Evolutionary conservation across 2,329 filamentous ascomycete species (phyloP), one percentile per base, ranked within the genome.

Genomic region (Neurospora sp.): DNA sequence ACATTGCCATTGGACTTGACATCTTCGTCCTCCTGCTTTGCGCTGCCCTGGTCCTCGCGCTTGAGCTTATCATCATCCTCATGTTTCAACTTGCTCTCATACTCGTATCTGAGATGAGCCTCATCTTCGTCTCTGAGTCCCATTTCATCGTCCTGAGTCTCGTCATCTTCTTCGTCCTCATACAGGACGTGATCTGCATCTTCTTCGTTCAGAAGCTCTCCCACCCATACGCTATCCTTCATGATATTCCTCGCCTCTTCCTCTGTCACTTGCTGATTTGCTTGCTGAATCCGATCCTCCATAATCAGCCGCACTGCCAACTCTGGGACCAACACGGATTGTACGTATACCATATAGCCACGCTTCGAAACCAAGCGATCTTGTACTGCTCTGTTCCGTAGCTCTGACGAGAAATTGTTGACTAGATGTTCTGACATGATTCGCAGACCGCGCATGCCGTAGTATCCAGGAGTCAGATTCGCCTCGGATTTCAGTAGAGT

Each of bases 241-340:
- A 95, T 79, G 23, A 94, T 87, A 36, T 80, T 79, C 73, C 82
- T 80, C 19, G 86, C 86, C 70, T 82, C 78, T 8, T 78, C 77
- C 66, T 79, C 78, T 2, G 7, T 28, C 28, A 28, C 28, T 28
- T 28, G 28, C 28, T 28, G 28, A 28, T 28, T 28, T 4, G 28
- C 28, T 33, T 33, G 28, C 28, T 33, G 28, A 33, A 33, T 33
- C 5, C 28, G 28, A 28, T 88, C 87, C 74, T 89, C 85, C 79
- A 83, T 84, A 72, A 88, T 86, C 68, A 89, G 79, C 71, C 79
- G 81, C 42, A 85, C 81, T 33, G 85, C 82, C 73, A 88, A 77
- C 78, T 97, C 93, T 0, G 92, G 91, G 33, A 96, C 91, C 72
- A 97, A 81, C 1, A 95, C 92, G 0, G 85, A 84, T 78, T 93